These are phyloP conservation scores for Colletotrichum orchidophilum DNA, from an alignment of 2,329 filamentous ascomycete species.

Conservation along the genomic window DNA sequence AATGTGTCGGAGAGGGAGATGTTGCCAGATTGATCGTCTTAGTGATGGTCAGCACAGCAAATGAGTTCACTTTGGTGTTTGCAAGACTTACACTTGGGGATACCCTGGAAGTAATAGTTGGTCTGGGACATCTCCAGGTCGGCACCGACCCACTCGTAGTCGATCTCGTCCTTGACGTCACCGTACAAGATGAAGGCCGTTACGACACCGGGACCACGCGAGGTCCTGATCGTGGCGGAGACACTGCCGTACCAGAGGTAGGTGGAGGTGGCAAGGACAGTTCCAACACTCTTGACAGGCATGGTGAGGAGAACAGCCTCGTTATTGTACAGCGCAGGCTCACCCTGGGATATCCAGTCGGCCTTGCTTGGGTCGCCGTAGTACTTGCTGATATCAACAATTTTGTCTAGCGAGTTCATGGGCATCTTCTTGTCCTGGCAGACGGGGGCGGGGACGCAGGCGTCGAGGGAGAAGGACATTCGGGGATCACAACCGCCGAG, in stretches of 20 bases:
- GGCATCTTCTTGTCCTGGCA: slow-evolving; percentile 80
- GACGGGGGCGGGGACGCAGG: slow-evolving; percentile 85
- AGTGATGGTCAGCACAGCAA: slow-evolving; percentile 30
- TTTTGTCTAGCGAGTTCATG: slow-evolving; percentile 76
- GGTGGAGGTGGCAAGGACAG: slow-evolving; percentile 81
- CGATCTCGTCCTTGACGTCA: slow-evolving; percentile 97
- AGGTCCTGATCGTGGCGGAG: slow-evolving; percentile 84
- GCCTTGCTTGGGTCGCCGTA: slow-evolving; percentile 81
- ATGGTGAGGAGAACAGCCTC: slow-evolving; percentile 85
- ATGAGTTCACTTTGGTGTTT: slow-evolving; percentile 19
- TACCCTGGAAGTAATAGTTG: slow-evolving; percentile 97
- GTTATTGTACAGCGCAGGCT: slow-evolving; percentile 73
- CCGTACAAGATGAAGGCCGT: slow-evolving; percentile 96
- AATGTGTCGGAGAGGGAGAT: slow-evolving; percentile 77
- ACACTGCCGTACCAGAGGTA: slow-evolving; percentile 99
- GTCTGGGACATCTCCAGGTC: slow-evolving; percentile 84
- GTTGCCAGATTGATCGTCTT: slow-evolving; percentile 81
- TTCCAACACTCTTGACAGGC: slow-evolving; percentile 85
- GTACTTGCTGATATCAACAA: slow-evolving; percentile 80
- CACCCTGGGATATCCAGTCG: slow-evolving; percentile 91
- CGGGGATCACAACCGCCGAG: slow-evolving; percentile 93
- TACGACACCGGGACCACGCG: slow-evolving; percentile 88
- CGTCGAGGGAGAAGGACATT: slow-evolving; percentile 82
- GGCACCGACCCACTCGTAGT: slow-evolving; percentile 92
- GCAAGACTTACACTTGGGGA: slow-evolving; percentile 79